These are phyloP conservation scores for Thermothielavioides terrestris DNA, from an alignment of 495 filamentous ascomycete species.

Conservation along the genomic window DNA sequence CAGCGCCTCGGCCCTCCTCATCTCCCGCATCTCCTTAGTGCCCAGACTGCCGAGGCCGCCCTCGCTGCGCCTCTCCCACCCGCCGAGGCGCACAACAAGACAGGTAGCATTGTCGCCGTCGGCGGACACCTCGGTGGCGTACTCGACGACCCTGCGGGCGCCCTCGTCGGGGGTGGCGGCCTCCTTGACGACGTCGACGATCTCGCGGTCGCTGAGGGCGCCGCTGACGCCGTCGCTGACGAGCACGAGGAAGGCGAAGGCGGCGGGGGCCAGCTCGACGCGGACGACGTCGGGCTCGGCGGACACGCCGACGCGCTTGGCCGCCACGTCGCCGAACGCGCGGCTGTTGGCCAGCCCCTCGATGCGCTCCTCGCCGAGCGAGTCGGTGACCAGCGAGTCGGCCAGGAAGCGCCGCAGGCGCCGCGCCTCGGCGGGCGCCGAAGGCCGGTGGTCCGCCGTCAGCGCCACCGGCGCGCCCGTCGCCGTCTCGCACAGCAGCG, in stretches of 20 bases:
- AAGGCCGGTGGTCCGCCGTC: constrained; percentile 85
- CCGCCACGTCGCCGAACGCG: constrained; percentile 82
- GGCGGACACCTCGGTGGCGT: constrained; percentile 72
- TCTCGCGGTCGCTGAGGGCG: constrained; percentile 77
- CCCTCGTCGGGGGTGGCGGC: constrained; percentile 82
- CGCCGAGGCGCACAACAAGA: constrained; percentile 79
- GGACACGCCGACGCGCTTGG: constrained; percentile 85
- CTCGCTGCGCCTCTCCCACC: constrained; percentile 86
- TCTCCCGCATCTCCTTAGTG: constrained; percentile 82
- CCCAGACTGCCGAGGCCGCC: constrained; percentile 83
- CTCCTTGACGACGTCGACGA: constrained; percentile 93
- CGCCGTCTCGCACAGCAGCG: constrained; percentile 72
- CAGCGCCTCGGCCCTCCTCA: constrained; percentile 70
- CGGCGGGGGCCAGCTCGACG: constrained; percentile 64
- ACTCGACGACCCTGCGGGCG: constrained; percentile 66
- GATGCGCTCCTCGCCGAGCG: constrained; percentile 95
- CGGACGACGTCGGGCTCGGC: constrained; percentile 82
- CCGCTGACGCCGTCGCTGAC: constrained; percentile 83
- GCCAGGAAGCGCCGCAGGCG: constrained; percentile 69
- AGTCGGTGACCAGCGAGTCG: constrained; percentile 78
- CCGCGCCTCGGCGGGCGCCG: constrained; percentile 70
- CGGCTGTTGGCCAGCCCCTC: constrained; percentile 88
- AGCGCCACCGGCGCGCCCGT: constrained; percentile 71
- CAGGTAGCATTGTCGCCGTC: constrained; percentile 96
- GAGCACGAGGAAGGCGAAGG: constrained; percentile 82